Conservation (phyloP, 352 stramenopile genomes). For the Peronospora destructor region DNA sequence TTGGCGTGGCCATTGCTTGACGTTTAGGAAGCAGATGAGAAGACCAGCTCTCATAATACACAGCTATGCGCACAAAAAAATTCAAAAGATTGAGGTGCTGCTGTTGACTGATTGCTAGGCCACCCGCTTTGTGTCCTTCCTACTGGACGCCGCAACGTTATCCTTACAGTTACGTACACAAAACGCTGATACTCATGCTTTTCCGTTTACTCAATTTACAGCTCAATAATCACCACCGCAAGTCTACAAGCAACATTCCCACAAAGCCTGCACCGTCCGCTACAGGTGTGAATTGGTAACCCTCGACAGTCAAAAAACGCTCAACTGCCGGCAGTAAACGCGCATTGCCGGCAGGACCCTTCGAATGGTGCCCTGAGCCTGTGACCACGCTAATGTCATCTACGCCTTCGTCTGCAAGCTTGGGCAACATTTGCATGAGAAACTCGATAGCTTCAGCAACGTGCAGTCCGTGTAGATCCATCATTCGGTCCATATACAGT, state of each 20-base stretch:
- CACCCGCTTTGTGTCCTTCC: neutral
- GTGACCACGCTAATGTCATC: slow-evolving; percentile 77
- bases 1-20: slow-evolving; percentile 4
- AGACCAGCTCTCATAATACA: slow-evolving; percentile 4
- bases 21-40: neutral
- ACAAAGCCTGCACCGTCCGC: slow-evolving; percentile 68
- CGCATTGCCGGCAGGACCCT: slow-evolving; percentile 51
- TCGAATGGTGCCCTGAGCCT: slow-evolving; percentile 79
- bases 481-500: slow-evolving; percentile 67
- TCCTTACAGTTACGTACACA: slow-evolving; percentile 7
- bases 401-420: slow-evolving; percentile 60
- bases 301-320: slow-evolving; percentile 66
- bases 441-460: slow-evolving; percentile 77
- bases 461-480: slow-evolving; percentile 81
- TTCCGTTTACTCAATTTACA: slow-evolving; percentile 22
- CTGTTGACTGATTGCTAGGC: neutral
- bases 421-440: slow-evolving; percentile 62
- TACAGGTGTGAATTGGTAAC: slow-evolving; percentile 68
- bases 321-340: slow-evolving; percentile 71
- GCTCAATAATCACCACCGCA: slow-evolving; percentile 56
- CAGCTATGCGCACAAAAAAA: slow-evolving; percentile 1
- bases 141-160: neutral
- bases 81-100: neutral
- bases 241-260: slow-evolving; percentile 78
- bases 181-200: slow-evolving; percentile 21